phyloP scores from a whole-genome alignment of 345 rosid genomes.

The Bruguiera parviflora region DNA sequence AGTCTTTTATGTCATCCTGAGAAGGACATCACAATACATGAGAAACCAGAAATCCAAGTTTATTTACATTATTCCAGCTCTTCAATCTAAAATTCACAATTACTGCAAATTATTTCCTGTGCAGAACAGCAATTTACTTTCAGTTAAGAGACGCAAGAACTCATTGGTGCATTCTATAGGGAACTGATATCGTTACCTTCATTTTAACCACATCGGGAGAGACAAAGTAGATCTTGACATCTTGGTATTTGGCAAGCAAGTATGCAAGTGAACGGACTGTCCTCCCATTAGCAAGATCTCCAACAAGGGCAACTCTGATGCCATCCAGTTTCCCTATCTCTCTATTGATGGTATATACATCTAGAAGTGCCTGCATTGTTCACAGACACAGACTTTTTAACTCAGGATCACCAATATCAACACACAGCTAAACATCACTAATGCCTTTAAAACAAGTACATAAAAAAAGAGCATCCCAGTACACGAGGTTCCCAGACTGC shows the following conservation, averaged over 20 bases:
- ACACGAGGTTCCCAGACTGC: no score
- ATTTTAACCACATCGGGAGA: conserved; percentile 88
- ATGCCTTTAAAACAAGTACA: no score
- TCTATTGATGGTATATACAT: conserved; percentile 81
- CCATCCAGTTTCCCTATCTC: conserved; percentile 88
- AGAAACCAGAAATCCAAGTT: conserved; percentile 1
- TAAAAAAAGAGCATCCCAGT: no score
- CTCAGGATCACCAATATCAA: neutral
- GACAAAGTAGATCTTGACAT: conserved; percentile 83
- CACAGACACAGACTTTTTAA: neutral
- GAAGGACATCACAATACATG: neutral
- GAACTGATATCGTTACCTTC: conserved; percentile 49
- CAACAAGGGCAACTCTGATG: conserved; percentile 84
- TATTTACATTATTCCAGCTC: neutral
- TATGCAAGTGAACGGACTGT: conserved; percentile 93
- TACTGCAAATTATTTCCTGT: neutral
- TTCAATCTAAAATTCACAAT: neutral
- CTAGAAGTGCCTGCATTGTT: conserved; percentile 72
- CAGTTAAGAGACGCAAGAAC: neutral
- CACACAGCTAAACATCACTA: no score
- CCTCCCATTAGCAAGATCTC: conserved; percentile 97
- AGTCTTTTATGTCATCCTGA: conserved; percentile 93
- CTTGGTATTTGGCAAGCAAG: conserved; percentile 77
- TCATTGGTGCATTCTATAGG: neutral
- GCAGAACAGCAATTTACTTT: neutral